Base-by-base conservation (phyloP, 140 eudicot species). In the Senecio squalidus region DNA sequence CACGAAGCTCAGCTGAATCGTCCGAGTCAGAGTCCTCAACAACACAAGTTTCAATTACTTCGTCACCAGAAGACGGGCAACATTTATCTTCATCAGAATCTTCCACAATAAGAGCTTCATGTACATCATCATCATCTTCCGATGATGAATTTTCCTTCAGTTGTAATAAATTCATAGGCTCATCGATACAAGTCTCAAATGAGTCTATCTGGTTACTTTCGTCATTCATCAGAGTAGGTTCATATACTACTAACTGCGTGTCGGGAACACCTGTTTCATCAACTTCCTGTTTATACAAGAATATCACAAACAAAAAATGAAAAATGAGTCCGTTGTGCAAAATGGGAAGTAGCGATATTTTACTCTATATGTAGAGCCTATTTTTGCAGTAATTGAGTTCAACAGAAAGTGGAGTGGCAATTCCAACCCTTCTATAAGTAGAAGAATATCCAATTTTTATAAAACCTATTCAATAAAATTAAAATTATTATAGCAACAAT, bases 1-100 rank as follows among this genome's bases (percentile, higher is more conserved):
- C 47, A 31, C 17, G 56, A 45, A 31, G n/a, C 22, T 22, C 40
- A 46, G 13, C 60, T 24, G 31, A 20, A 55, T 63, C 61, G 14
- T 68, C 68, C 13, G 78, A 46, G 51, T 67, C 78, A 13, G 75
- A 65, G 48, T 78, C 84, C 59, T 78, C 78, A 25, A 75, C 81
- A 15, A 78, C 71, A 59, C 74, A 81, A 5, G 50, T 54, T 53
- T 51, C 77, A 62, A 48, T 2, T 69, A 70, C 67, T 61, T 73
- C 83, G 27, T 67, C 79, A 51, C 63, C 55, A n/a, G 72, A 66
- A 3, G n/a, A n/a, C n/a, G n/a, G n/a, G n/a, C n/a, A n/a, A n/a
- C n/a, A n/a, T n/a, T n/a, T n/a, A n/a, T 53, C 24, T 23, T 68
- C 75, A 34, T 60, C 47, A 10, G 54, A 28, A 15, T 54, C 68